Percentiles rank a stretch among this genome's conserved stretches.
phyloP scores from a whole-genome alignment of 306 rosid genomes.

The Arachis stenosperma region DNA sequence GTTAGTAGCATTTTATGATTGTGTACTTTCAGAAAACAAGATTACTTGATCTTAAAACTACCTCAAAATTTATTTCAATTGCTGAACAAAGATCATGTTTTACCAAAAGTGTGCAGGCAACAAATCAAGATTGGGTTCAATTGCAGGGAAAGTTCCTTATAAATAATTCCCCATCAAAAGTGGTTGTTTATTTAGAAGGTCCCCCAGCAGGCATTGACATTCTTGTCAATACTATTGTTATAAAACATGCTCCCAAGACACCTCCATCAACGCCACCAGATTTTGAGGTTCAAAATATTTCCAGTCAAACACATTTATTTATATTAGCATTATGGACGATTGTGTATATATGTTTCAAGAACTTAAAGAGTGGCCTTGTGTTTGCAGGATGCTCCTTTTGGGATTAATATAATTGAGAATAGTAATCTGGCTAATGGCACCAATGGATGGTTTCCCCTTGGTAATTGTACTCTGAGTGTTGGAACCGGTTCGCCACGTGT shows the following conservation, averaged over 20 bases:
- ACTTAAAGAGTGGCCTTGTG: slow-evolving; percentile 26
- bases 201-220: slow-evolving; percentile 88
- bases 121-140: slow-evolving; percentile 87
- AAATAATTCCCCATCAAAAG: slow-evolving; percentile 79
- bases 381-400: slow-evolving; percentile 69
- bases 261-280: slow-evolving; percentile 77
- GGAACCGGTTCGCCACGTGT: slow-evolving; percentile 81
- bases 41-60: slow-evolving; percentile 9
- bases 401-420: slow-evolving; percentile 79
- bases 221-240: slow-evolving; percentile 71
- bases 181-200: slow-evolving; percentile 84
- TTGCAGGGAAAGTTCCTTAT: slow-evolving; percentile 89
- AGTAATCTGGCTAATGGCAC: slow-evolving; percentile 70
- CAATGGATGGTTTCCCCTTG: slow-evolving; percentile 86
- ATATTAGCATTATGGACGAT: slow-evolving; percentile 21
- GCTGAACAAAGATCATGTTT: slow-evolving; percentile 43
- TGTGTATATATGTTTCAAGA: slow-evolving; percentile 2
- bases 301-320: slow-evolving; percentile 3
- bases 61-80: slow-evolving; percentile 10
- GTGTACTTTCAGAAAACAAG: background rate
- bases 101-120: slow-evolving; percentile 79
- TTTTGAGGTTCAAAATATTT: slow-evolving; percentile 56
- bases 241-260: slow-evolving; percentile 77
- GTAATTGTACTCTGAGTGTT: slow-evolving; percentile 75
- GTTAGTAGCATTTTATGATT: slow-evolving; percentile 50